phyloP scores from a whole-genome alignment of 2,329 filamentous ascomycete species.

The Claviceps spartinae region DNA sequence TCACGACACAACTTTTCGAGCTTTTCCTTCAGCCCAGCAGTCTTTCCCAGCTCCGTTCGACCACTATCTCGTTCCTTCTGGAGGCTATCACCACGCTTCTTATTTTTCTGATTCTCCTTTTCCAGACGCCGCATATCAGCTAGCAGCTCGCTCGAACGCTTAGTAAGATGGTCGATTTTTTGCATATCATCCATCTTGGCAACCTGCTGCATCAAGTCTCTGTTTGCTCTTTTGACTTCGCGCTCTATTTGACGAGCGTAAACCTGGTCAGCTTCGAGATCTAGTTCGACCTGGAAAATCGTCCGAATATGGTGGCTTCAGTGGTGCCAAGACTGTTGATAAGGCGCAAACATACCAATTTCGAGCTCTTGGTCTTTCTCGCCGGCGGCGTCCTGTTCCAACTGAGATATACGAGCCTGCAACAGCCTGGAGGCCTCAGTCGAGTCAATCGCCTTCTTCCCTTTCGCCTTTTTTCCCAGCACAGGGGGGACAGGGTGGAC shows the following conservation, averaged over 20 bases:
- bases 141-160: constrained; percentile 80
- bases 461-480: constrained; percentile 60
- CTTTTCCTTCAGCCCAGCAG: constrained; percentile 84
- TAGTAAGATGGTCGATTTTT: constrained; percentile 81
- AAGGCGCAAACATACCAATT: constrained; percentile 50
- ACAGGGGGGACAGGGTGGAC: constrained; percentile 28
- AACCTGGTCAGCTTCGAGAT: background rate
- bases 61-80: constrained; percentile 95
- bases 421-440: constrained; percentile 85
- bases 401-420: constrained; percentile 83
- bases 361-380: constrained; percentile 93
- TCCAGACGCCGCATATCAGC: constrained; percentile 93
- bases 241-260: constrained; percentile 45
- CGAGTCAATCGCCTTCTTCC: constrained; percentile 72
- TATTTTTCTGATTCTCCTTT: constrained; percentile 87
- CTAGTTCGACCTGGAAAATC: background rate
- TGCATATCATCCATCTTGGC: constrained; percentile 86
- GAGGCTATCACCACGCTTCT: constrained; percentile 83
- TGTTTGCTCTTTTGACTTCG: constrained; percentile 85
- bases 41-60: constrained; percentile 79
- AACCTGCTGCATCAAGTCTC: constrained; percentile 77
- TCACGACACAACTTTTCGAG: constrained; percentile 92
- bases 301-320: background rate
- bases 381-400: constrained; percentile 84
- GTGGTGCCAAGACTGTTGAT: background rate